These are phyloP conservation scores for Citrus reticulata DNA, from an alignment of 345 rosid genomes.

Conservation along the genomic window DNA sequence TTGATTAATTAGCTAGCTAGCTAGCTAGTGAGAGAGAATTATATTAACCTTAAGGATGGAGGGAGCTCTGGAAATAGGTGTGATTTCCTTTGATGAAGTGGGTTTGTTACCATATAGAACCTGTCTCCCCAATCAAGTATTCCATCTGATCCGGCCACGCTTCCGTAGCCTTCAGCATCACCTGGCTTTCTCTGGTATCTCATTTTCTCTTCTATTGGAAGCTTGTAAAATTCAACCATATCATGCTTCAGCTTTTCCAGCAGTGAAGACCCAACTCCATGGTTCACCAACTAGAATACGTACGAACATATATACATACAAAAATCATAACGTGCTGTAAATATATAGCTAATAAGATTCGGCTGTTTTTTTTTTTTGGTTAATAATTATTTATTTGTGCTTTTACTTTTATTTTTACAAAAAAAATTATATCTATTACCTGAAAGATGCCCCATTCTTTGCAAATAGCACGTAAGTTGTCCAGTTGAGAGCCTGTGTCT, in stretches of 20 bases:
- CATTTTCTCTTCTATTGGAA: conserved; percentile 32
- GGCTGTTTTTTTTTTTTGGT: too few species aligned
- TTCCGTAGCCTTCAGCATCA: conserved; percentile 28
- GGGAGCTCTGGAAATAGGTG: conserved; percentile 42
- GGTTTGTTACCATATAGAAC: conserved; percentile 25
- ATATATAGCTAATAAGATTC: neutral
- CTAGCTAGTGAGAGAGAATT: neutral
- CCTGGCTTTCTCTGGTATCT: conserved; percentile 19
- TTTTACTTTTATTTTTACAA: too few species aligned
- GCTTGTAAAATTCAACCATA: conserved; percentile 22
- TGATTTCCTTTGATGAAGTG: conserved; percentile 22
- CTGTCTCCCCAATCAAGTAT: conserved; percentile 37
- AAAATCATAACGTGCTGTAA: neutral
- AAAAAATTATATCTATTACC: conserved; percentile 7
- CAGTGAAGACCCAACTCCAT: conserved; percentile 21
- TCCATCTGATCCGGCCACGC: neutral
- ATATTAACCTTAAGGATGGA: conserved; percentile 27
- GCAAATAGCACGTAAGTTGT: conserved; percentile 24
- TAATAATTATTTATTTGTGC: too few species aligned
- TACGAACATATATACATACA: neutral
- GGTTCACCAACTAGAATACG: conserved; percentile 30
- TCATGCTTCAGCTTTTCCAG: conserved; percentile 18
- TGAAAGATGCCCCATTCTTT: conserved; percentile 44
- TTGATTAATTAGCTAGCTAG: neutral
- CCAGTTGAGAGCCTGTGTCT: conserved; percentile 10